Evolutionary conservation across 2,329 filamentous ascomycete genomes (phyloP), one percentile per base, ranked within the genome.

Genomic region (Aureobasidium melanogenum): DNA sequence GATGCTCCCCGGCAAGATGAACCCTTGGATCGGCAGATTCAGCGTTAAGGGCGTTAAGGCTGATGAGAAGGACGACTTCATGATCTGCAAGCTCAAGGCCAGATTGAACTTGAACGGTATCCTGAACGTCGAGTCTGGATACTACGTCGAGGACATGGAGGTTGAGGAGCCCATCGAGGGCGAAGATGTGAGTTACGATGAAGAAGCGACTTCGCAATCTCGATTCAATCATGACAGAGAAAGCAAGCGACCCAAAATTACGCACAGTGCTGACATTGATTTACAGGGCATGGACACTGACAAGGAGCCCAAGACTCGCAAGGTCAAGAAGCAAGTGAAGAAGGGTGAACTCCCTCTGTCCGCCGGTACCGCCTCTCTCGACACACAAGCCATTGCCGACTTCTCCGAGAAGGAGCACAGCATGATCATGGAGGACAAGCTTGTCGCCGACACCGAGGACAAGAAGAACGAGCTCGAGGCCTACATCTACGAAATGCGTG

Each of bases 391-490:
- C 72, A 93, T 89, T 81, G 79, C 85, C 64, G 71, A 80, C n/a
- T 80, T 86, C 66, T 77, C 82, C 55, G 94, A 99, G 83, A 87
- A 87, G 75, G 94, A 99, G 79, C 83, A 86, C 67, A 74, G 86
- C 69, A 97, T 99, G 94, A 85, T 91, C 69, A 93, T 96, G 85
- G 91, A 97, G 77, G 94, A 99, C 80, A 99, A 97, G 84, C 87
- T 97, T 62, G 92, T 99, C 61, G 90, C 89, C 69, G 94, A 97
- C 75, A 99, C 94, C 39, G 94, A 97, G 74, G 91, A 97, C 81
- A 96, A 96, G 86, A 99, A 97, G 90, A 99, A 99, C 81, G 93
- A 97, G 79, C 89, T 99, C 59, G 94, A 99, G 82, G 87, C 90
- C 26, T 96, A 88, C 79, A 97, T 97, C 78, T 99, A 99, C 79